Evolutionary conservation across 2,329 filamentous ascomycete genomes (phyloP), one percentile per base, ranked within the genome.

Genomic region (Stenocarpella maydis): DNA sequence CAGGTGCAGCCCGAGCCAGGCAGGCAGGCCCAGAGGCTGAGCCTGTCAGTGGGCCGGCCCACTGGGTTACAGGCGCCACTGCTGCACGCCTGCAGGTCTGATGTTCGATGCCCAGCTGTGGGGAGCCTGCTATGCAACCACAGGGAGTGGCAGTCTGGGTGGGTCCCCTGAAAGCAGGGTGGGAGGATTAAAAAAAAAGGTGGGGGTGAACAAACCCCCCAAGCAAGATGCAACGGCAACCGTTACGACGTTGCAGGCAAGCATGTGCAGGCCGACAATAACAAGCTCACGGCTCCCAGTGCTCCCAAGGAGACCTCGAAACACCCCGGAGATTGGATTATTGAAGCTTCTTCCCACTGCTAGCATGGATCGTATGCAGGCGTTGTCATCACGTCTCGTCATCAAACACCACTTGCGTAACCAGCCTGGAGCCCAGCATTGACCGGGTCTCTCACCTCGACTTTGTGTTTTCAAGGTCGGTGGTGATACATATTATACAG

Each of bases 21-120:
- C 12, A 41, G 58, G 26, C 58, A 61, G 34, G 58, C 12, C 41
- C 58, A 61, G 58, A 61, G 58, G 58, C 58, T 47, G 41, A 61
- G 58, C 58, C 58, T n/a, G 58, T 63, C 58, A 63, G 58, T 63
- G 58, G 58, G 58, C 14, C 58, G 58, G 58, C 41, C 41, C 58
- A 47, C 19, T 47, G 28, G 28, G 58, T 63, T 49, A 63, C 58
- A 63, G 58, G 41, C 54, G 37, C 4, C 54, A 21, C 4, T 26
- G 52, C 58, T 61, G n/a, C n/a, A n/a, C n/a, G n/a, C n/a, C n/a
- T n/a, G 58, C 58, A 49, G 43, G 58, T 63, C 58, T 47, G 55
- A 61, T 45, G 54, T 61, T 61, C 55, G 39, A 60, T 60, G 55
- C 55, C 26, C 58, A 37, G 41, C 41, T 61, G 41, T 61, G 58